These are phyloP conservation scores for Gastrolobium bilobum DNA, from an alignment of 306 rosid genomes.

Conservation along the genomic window DNA sequence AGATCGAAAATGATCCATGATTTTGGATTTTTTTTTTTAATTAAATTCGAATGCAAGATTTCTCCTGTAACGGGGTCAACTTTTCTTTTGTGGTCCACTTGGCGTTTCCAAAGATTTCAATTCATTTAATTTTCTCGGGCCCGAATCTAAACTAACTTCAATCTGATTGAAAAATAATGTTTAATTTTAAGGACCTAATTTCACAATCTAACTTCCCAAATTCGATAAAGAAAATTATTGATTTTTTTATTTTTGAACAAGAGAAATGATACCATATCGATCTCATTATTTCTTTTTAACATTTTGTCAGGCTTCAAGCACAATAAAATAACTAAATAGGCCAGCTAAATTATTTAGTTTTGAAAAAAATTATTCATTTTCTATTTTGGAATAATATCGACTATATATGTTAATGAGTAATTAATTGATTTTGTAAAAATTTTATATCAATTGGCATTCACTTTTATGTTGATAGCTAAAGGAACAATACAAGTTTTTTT, in stretches of 20 bases:
- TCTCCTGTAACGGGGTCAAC: conserved; percentile 43
- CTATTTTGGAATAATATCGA: background rate
- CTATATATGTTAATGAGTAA: background rate
- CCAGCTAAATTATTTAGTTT: background rate
- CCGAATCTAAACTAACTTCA: conserved; percentile 8
- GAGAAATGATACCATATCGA: background rate
- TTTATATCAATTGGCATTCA: background rate
- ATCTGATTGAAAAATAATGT: conserved; percentile 5
- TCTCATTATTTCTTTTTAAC: background rate
- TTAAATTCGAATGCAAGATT: conserved; percentile 38
- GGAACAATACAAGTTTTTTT: background rate
- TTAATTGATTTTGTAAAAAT: background rate
- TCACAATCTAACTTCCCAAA: background rate
- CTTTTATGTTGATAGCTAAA: background rate
- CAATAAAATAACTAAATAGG: background rate
- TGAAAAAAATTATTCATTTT: background rate
- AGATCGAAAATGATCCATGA: conserved; percentile 38
- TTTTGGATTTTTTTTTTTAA: conserved; percentile 39
- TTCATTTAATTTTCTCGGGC: conserved; percentile 38
- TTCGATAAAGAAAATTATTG: background rate
- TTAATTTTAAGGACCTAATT: conserved; percentile 5
- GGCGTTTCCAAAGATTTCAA: conserved; percentile 31
- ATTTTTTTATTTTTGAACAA: background rate
- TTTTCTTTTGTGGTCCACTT: conserved; percentile 48
- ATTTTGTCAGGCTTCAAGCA: conserved; percentile 13